These are phyloP conservation scores for Hyaloscypha hepaticicola DNA, from an alignment of 495 filamentous ascomycete genomes.

Conservation along the genomic window DNA sequence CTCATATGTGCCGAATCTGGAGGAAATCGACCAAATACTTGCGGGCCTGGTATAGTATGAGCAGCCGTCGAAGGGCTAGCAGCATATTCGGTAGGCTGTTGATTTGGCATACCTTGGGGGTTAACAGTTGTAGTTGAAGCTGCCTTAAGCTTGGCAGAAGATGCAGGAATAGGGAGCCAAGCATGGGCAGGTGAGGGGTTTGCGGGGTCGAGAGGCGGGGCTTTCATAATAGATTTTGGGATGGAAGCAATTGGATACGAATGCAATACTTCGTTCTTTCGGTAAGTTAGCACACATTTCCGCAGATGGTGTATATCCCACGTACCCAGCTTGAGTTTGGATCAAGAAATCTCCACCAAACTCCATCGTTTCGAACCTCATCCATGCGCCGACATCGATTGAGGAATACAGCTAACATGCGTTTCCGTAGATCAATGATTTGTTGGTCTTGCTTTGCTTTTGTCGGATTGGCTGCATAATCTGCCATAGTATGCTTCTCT, in stretches of 20 bases:
- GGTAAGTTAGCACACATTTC: slow-evolving; percentile 35
- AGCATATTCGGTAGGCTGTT: slow-evolving; percentile 34
- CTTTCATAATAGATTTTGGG: slow-evolving; percentile 89
- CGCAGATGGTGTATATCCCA: slow-evolving; percentile 8
- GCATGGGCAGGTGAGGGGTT: slow-evolving; percentile 86
- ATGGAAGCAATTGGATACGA: slow-evolving; percentile 87
- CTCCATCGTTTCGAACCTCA: slow-evolving; percentile 87
- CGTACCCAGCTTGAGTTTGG: slow-evolving; percentile 98
- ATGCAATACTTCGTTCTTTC: slow-evolving; percentile 84
- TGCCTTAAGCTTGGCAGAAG: slow-evolving; percentile 80
- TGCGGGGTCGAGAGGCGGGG: slow-evolving; percentile 88
- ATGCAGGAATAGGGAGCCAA: slow-evolving; percentile 81
- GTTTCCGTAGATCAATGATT: slow-evolving; percentile 93
- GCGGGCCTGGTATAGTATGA: slow-evolving; percentile 59
- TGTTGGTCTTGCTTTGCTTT: slow-evolving; percentile 95
- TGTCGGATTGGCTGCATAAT: slow-evolving; percentile 96
- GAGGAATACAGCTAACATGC: slow-evolving; percentile 92
- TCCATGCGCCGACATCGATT: slow-evolving; percentile 93
- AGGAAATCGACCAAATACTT: slow-evolving; percentile 77
- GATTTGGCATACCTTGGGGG: slow-evolving; percentile 49
- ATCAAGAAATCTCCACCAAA: slow-evolving; percentile 96
- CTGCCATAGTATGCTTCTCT: slow-evolving; percentile 97
- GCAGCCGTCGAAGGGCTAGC: slow-evolving; percentile 52
- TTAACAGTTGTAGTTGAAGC: slow-evolving; percentile 44
- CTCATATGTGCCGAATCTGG: slow-evolving; percentile 70